These are phyloP conservation scores for Hericium rajendrae DNA, from an alignment of 768 basidiomycete genomes.

Conservation along the genomic window DNA sequence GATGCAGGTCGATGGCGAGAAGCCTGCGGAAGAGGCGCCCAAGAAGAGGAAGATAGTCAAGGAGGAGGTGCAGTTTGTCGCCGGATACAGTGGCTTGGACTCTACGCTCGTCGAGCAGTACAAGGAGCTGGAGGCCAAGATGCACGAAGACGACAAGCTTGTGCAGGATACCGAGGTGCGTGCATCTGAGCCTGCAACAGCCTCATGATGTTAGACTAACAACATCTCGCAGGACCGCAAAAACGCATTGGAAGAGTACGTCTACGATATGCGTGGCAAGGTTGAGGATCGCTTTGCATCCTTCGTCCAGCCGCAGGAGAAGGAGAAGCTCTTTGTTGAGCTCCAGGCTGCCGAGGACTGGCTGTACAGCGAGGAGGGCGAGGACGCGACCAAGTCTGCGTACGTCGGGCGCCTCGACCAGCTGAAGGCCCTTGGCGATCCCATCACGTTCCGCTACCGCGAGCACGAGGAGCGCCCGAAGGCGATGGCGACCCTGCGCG, in stretches of 20 bases:
- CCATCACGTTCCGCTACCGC: conserved; percentile 71
- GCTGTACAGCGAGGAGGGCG: conserved; percentile 94
- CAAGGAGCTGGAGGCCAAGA: conserved; percentile 78
- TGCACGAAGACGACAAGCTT: conserved; percentile 89
- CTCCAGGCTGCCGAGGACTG: conserved; percentile 85
- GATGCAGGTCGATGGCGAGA: conserved; percentile 50
- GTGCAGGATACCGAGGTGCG: conserved; percentile 94
- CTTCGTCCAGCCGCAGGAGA: conserved; percentile 70
- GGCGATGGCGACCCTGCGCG: conserved; percentile 68
- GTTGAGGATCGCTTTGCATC: conserved; percentile 79
- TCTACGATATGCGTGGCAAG: conserved; percentile 91
- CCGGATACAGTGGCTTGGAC: conserved; percentile 57
- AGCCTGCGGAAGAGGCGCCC: conserved; percentile 35
- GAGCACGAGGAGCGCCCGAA: conserved; percentile 76
- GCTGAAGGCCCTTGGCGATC: conserved; percentile 82
- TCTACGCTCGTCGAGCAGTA: conserved; percentile 48
- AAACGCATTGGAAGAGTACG: conserved; percentile 97
- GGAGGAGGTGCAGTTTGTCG: conserved; percentile 68
- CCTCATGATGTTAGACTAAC: neutral
- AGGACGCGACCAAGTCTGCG: conserved; percentile 92
- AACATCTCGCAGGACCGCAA: conserved; percentile 67
- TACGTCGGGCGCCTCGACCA: conserved; percentile 78
- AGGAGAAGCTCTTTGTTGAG: conserved; percentile 59
- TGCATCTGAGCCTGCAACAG: neutral
- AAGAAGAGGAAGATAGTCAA: conserved; percentile 88